phyloP scores from a whole-genome alignment of 306 rosid species.

The Begonia fuchsioides region DNA sequence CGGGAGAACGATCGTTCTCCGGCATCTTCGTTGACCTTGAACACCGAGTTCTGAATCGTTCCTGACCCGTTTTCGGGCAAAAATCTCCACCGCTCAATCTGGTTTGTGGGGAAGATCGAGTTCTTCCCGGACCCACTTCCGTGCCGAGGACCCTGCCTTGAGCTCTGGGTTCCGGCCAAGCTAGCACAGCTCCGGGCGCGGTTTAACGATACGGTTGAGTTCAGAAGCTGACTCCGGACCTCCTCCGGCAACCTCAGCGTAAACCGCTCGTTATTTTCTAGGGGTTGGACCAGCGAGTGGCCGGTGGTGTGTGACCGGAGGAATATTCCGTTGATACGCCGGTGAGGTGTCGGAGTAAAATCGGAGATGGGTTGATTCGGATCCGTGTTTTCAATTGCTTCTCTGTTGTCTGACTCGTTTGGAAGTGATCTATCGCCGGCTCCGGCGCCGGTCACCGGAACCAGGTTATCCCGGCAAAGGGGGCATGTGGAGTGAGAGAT shows the following conservation, averaged over 20 bases:
- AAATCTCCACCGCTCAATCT: slow-evolving; percentile 1
- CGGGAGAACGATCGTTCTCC: slow-evolving; percentile 6
- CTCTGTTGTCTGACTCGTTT: not conserved
- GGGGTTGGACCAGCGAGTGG: not conserved
- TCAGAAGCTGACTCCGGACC: slow-evolving; percentile 7
- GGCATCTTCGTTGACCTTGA: slow-evolving; percentile 1
- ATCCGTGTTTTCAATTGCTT: slow-evolving; percentile 12
- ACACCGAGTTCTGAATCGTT: not conserved
- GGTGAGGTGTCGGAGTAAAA: not conserved
- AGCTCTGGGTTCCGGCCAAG: slow-evolving; percentile 3
- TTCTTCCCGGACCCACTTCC: not conserved
- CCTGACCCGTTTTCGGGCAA: not conserved
- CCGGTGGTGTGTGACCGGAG: slow-evolving; percentile 9
- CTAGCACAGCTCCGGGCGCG: slow-evolving; percentile 11
- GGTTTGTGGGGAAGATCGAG: not conserved
- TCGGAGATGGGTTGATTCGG: slow-evolving; percentile 2
- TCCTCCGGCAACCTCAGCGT: slow-evolving; percentile 13
- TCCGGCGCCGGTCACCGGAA: slow-evolving; percentile 42
- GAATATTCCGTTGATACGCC: slow-evolving; percentile 5
- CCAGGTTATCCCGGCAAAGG: slow-evolving; percentile 59
- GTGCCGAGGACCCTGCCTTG: slow-evolving; percentile 8
- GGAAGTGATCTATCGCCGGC: slow-evolving; percentile 1
- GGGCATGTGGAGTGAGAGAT: slow-evolving; percentile 71
- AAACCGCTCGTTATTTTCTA: slow-evolving; percentile 4
- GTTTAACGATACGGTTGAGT: slow-evolving; percentile 3